A percentile compares a stretch with the other conserved stretches of the same genome.
phyloP scores from a whole-genome alignment of 2,329 filamentous ascomycete genomes.

The Cladobotryum mycophilum region DNA sequence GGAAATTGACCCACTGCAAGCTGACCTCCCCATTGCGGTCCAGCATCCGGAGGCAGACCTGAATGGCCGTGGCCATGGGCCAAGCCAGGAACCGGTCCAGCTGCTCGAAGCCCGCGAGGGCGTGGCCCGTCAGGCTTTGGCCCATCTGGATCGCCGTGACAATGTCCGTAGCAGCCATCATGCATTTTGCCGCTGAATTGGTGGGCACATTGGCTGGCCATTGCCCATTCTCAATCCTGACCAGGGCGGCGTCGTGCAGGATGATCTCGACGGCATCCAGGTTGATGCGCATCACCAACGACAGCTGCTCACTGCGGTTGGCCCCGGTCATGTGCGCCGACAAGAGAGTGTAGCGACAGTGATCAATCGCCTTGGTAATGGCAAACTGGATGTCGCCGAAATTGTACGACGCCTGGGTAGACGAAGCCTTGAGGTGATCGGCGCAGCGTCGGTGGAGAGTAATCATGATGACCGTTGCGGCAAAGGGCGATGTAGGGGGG shows the following conservation, averaged over 20 bases:
- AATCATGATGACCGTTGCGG: slow-evolving; percentile 2
- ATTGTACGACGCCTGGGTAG: background rate
- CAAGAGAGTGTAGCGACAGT: background rate
- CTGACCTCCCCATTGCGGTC: background rate
- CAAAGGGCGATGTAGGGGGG: slow-evolving; percentile 4
- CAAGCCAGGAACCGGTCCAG: slow-evolving; percentile 6
- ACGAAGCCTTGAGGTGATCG: slow-evolving; percentile 1
- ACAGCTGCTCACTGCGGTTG: background rate
- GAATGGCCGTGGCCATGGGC: slow-evolving; percentile 8
- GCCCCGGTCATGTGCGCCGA: slow-evolving; percentile 2
- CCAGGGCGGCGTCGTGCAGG: slow-evolving; percentile 7
- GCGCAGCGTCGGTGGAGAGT: slow-evolving; percentile 5
- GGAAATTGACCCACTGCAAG: background rate
- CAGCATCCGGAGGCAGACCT: slow-evolving; percentile 8
- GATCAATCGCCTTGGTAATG: slow-evolving; percentile 2
- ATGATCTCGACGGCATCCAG: slow-evolving; percentile 2
- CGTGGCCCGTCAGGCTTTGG: background rate
- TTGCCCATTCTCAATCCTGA: slow-evolving; percentile 2
- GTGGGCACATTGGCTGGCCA: background rate
- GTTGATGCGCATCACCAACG: slow-evolving; percentile 3
- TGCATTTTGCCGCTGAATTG: slow-evolving; percentile 1
- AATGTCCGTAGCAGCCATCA: slow-evolving; percentile 2
- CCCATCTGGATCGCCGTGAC: slow-evolving; percentile 2
- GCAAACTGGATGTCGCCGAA: slow-evolving; percentile 8
- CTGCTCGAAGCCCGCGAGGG: background rate